A percentile compares a stretch with the other conserved stretches of the same genome.
These are phyloP conservation scores for Phialocephala sp. DNA, from an alignment of 2,329 filamentous ascomycete species.

Conservation along the genomic window DNA sequence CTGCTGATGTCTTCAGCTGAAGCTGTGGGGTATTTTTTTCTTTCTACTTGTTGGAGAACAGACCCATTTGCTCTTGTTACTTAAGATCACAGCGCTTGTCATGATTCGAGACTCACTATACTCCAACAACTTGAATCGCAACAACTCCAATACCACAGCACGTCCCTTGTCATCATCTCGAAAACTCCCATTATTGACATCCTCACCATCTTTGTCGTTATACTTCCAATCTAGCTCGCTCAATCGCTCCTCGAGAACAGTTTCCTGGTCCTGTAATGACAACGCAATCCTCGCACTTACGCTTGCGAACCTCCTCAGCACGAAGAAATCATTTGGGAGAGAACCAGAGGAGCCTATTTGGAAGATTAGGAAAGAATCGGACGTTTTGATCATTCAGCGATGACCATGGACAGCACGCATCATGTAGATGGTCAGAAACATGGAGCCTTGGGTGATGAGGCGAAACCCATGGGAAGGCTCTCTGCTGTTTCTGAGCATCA, in stretches of 20 bases:
- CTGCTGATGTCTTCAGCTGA: conserved; percentile 35
- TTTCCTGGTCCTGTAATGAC: conserved; percentile 45
- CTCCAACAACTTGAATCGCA: conserved; percentile 28
- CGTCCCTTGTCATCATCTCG: conserved; percentile 38
- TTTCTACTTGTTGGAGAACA: conserved; percentile 35
- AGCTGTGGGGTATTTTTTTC: conserved; percentile 30
- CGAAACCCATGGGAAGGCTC: no score
- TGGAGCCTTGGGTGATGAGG: no score
- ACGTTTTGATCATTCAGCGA: no score
- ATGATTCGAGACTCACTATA: conserved; percentile 37
- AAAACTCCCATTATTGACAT: conserved; percentile 41
- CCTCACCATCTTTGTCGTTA: conserved; percentile 28
- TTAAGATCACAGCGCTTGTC: not conserved
- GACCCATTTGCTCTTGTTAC: conserved; percentile 34
- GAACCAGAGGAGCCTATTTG: no score
- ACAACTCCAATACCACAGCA: conserved; percentile 21
- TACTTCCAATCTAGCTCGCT: conserved; percentile 37
- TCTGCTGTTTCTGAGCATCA: no score
- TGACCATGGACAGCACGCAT: no score
- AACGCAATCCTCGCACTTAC: conserved; percentile 43
- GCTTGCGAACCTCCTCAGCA: conserved; percentile 44
- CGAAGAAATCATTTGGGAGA: conserved; percentile 37
- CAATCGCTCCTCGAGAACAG: conserved; percentile 41
- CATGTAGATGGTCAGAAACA: no score
- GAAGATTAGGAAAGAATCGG: no score